phyloP scores from a whole-genome alignment of 805 yeast species.

The Maudiozyma barnettii region DNA sequence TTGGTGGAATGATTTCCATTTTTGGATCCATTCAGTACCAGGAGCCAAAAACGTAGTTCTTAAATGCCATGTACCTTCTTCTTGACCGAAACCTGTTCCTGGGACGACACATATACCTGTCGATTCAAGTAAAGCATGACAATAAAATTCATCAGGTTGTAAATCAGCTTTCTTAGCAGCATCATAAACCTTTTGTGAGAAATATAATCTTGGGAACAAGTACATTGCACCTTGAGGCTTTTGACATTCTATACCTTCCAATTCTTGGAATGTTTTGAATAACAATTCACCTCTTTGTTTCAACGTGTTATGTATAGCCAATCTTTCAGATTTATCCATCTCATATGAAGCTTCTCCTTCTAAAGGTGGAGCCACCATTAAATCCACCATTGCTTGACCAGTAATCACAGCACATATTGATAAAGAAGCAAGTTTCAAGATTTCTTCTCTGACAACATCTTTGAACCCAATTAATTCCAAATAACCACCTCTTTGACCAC shows the following conservation, averaged over 20 bases:
- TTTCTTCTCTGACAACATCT: constrained; percentile 53
- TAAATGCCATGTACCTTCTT: constrained; percentile 76
- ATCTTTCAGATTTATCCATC: constrained; percentile 54
- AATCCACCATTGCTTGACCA: constrained; percentile 86
- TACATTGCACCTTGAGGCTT: constrained; percentile 97
- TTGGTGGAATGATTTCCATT: constrained; percentile 72
- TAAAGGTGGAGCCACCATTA: constrained; percentile 89
- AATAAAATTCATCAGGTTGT: constrained; percentile 80
- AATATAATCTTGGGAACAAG: constrained; percentile 68
- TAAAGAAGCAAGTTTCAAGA: constrained; percentile 83
- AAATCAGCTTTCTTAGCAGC: constrained; percentile 47
- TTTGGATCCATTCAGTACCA: constrained; percentile 77
- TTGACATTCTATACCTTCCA: constrained; percentile 80
- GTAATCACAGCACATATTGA: constrained; percentile 88
- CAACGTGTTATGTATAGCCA: constrained; percentile 51
- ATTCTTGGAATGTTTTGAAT: constrained; percentile 56
- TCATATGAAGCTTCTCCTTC: constrained; percentile 68
- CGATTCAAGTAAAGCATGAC: constrained; percentile 66
- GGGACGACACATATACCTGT: constrained; percentile 98
- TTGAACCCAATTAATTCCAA: constrained; percentile 85
- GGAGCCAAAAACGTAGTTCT: constrained; percentile 97
- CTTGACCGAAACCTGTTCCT: constrained; percentile 95
- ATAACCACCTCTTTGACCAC: constrained; percentile 99
- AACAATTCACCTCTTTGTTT: constrained; percentile 54
- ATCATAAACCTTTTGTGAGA: constrained; percentile 54